These are phyloP conservation scores for Fusarium verrucosum DNA, from an alignment of 2,329 filamentous ascomycete species.

Conservation along the genomic window DNA sequence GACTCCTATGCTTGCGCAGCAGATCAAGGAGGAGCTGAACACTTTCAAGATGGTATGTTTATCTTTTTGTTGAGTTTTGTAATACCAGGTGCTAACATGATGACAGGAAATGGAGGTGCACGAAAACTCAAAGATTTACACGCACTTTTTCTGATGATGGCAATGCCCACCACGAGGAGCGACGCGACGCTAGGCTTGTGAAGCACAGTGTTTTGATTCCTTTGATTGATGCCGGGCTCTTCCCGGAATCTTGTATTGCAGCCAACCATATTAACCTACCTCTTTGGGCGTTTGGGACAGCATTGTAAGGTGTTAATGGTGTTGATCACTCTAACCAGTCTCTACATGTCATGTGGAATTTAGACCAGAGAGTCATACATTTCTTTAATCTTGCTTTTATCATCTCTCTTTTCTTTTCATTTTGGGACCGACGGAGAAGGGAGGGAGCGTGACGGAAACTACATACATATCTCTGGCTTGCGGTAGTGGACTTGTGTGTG, in stretches of 20 bases:
- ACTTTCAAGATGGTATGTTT: slow-evolving; percentile 87
- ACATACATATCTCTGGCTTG: slow-evolving; percentile 31
- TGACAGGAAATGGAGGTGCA: slow-evolving; percentile 98
- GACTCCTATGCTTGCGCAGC: slow-evolving; percentile 95
- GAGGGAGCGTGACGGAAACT: slow-evolving; percentile 26
- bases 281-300: slow-evolving; percentile 63
- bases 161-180: slow-evolving; percentile 39
- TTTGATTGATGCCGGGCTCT: slow-evolving; percentile 37
- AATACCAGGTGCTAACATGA: slow-evolving; percentile 50
- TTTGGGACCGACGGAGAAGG: slow-evolving; percentile 22
- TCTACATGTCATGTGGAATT: slow-evolving; percentile 50
- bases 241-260: slow-evolving; percentile 60
- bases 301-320: slow-evolving; percentile 67
- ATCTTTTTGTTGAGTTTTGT: not conserved
- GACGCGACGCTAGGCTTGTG: slow-evolving; percentile 39
- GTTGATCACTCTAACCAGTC: slow-evolving; percentile 55
- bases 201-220: slow-evolving; percentile 42
- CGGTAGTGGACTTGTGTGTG: slow-evolving; percentile 26
- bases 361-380: slow-evolving; percentile 51
- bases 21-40: slow-evolving; percentile 99
- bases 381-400: slow-evolving; percentile 48
- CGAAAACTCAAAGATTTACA: slow-evolving; percentile 98
- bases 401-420: slow-evolving; percentile 43
- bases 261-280: slow-evolving; percentile 58
- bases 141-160: slow-evolving; percentile 93